A percentile compares a stretch with the other conserved stretches of the same genome.
phyloP scores from a whole-genome alignment of 371 early-diverging fungal species.

The Mucor circinelloides region DNA sequence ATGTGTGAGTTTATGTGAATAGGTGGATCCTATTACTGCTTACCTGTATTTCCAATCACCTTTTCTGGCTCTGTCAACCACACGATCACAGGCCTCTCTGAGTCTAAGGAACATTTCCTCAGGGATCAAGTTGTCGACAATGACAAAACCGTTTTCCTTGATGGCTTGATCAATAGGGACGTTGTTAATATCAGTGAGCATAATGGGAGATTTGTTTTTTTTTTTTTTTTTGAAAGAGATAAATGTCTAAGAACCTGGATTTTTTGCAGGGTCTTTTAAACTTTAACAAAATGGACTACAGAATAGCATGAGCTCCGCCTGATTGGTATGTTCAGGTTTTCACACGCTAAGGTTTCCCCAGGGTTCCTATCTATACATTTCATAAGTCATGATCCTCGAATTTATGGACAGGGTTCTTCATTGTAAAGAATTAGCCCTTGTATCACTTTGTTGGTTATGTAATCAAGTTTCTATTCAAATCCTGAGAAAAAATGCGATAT shows the following conservation, averaged over 20 bases:
- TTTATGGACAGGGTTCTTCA: background rate
- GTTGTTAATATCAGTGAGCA: slow-evolving; percentile 44
- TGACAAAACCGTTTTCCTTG: slow-evolving; percentile 52
- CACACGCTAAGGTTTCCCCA: slow-evolving; percentile 4
- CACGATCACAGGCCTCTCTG: slow-evolving; percentile 54
- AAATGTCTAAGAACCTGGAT: background rate
- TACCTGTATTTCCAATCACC: slow-evolving; percentile 55
- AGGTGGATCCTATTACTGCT: background rate
- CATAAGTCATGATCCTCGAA: background rate
- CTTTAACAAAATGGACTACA: background rate
- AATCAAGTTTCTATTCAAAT: background rate
- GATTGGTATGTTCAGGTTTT: background rate
- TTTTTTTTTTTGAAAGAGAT: background rate
- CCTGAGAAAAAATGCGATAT: background rate
- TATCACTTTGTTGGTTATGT: background rate
- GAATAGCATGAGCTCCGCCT: background rate
- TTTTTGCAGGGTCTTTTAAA: slow-evolving; percentile 6
- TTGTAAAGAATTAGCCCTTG: background rate
- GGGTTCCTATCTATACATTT: background rate
- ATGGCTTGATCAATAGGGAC: slow-evolving; percentile 45
- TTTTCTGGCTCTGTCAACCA: slow-evolving; percentile 44
- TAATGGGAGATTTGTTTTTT: background rate
- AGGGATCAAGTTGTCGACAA: slow-evolving; percentile 51
- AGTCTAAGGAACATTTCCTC: slow-evolving; percentile 38
- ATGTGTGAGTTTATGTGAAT: background rate